phyloP scores from a whole-genome alignment of 2,329 filamentous ascomycete species.

The Aspergillus japonicus region DNA sequence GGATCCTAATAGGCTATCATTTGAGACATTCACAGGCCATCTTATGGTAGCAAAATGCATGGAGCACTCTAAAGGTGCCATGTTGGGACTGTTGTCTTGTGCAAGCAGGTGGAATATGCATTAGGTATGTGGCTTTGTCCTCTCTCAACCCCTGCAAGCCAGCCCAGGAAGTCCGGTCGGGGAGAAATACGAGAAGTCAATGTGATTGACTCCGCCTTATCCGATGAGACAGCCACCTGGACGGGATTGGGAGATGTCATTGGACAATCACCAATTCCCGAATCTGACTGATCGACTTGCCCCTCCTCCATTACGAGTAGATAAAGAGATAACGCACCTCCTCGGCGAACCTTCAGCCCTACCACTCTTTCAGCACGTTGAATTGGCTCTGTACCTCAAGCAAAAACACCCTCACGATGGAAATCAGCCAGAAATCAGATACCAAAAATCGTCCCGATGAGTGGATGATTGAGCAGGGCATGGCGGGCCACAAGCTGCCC shows the following conservation, averaged over 20 bases:
- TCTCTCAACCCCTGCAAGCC: too few relatives aligned
- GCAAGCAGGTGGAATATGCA: too few relatives aligned
- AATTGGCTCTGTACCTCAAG: neutral
- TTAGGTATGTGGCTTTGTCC: too few relatives aligned
- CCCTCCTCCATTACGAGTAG: neutral
- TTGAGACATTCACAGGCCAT: too few relatives aligned
- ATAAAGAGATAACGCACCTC: neutral
- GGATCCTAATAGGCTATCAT: too few relatives aligned
- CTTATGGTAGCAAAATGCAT: too few relatives aligned
- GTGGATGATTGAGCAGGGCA: conserved; percentile 56
- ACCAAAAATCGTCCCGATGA: conserved; percentile 56
- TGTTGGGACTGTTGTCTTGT: too few relatives aligned
- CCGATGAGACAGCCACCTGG: neutral
- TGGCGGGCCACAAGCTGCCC: conserved; percentile 48
- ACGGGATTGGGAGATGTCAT: neutral
- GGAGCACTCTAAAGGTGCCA: too few relatives aligned
- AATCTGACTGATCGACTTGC: neutral
- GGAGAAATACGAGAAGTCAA: neutral
- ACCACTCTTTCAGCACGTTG: neutral
- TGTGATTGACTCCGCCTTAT: neutral
- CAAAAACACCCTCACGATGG: neutral
- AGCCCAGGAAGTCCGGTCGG: neutral
- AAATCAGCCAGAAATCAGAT: conserved; percentile 17
- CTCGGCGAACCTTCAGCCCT: neutral
- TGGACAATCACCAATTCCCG: neutral